Conservation (phyloP, 2,329 filamentous ascomycete genomes). For the Aureobasidium sp. region DNA sequence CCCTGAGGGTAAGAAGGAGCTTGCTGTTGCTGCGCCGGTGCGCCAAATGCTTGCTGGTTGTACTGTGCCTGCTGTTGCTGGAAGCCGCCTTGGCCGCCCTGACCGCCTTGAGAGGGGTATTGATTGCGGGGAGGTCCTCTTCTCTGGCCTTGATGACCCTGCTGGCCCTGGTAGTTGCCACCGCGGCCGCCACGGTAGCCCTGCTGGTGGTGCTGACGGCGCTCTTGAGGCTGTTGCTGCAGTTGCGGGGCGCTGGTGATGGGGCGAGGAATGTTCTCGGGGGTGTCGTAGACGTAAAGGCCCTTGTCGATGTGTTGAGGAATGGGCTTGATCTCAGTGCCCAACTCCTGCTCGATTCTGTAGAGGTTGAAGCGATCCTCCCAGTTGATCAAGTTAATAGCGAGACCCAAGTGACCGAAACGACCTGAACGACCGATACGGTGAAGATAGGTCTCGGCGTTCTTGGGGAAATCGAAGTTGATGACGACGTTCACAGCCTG, state of each 20-base stretch:
- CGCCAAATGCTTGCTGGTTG: constrained; percentile 15
- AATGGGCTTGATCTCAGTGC: constrained; percentile 97
- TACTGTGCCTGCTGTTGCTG: constrained; percentile 21
- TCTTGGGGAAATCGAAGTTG: constrained; percentile 99
- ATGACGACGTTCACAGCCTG: constrained; percentile 99
- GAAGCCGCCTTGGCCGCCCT: constrained; percentile 4
- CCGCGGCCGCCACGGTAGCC: constrained; percentile 24
- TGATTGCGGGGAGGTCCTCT: constrained; percentile 24
- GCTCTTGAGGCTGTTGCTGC: constrained; percentile 18
- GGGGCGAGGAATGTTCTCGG: constrained; percentile 87
- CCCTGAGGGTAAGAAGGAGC: constrained; percentile 16
- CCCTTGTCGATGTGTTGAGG: constrained; percentile 92
- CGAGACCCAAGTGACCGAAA: constrained; percentile 92
- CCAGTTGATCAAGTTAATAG: constrained; percentile 99
- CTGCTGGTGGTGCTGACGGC: constrained; percentile 24
- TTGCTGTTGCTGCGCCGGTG: constrained; percentile 15
- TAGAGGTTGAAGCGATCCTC: constrained; percentile 98
- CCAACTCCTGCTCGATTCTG: constrained; percentile 94
- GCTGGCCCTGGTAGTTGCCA: constrained; percentile 21
- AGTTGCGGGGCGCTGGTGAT: constrained; percentile 45
- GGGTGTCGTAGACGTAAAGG: constrained; percentile 95
- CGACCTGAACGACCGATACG: constrained; percentile 96
- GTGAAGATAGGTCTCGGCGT: constrained; percentile 97
- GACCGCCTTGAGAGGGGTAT: constrained; percentile 13
- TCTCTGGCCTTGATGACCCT: constrained; percentile 18